Percentiles rank a stretch among this genome's conserved stretches.
Evolutionary conservation across 768 basidiomycete species (phyloP).

Genomic region (Antrodiella citrinella): DNA sequence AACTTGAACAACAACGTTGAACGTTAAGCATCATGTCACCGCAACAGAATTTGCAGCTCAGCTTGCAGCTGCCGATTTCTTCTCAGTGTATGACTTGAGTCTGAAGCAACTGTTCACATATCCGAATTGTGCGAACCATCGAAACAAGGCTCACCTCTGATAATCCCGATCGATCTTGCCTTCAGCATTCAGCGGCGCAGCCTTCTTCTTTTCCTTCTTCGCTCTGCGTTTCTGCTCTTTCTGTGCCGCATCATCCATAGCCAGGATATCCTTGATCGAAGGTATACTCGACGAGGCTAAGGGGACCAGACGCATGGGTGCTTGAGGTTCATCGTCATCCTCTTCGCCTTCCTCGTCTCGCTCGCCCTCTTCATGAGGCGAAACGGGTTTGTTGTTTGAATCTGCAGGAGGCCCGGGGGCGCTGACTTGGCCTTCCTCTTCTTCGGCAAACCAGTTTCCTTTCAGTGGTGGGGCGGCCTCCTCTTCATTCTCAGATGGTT

Average conservation of each 20-base stretch:
- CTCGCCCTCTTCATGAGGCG: slow-evolving; percentile 2
- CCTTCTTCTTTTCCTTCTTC: slow-evolving; percentile 63
- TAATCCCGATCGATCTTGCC: slow-evolving; percentile 50
- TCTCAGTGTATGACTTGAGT: slow-evolving; percentile 25
- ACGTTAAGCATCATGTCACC: too few relatives aligned
- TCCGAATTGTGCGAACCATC: not conserved
- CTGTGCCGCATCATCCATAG: slow-evolving; percentile 62
- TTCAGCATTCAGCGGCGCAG: slow-evolving; percentile 31
- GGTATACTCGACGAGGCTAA: slow-evolving; percentile 75
- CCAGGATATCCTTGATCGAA: slow-evolving; percentile 76
- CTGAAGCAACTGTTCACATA: slow-evolving; percentile 4
- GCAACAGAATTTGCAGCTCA: too few relatives aligned
- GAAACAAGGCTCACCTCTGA: slow-evolving; percentile 47
- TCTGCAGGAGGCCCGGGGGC: not conserved
- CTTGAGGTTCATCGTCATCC: slow-evolving; percentile 34
- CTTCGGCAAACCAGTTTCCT: slow-evolving; percentile 4
- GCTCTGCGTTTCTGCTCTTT: slow-evolving; percentile 61
- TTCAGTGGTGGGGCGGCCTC: not conserved
- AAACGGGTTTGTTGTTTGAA: not conserved
- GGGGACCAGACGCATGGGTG: slow-evolving; percentile 54
- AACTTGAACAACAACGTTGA: too few relatives aligned
- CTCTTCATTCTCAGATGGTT: slow-evolving; percentile 6
- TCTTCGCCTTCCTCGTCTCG: slow-evolving; percentile 27
- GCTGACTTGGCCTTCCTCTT: not conserved
- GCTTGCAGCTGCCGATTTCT: slow-evolving; percentile 16